phyloP scores from a whole-genome alignment of 805 yeast genomes.

The Metschnikowia shivogae region DNA sequence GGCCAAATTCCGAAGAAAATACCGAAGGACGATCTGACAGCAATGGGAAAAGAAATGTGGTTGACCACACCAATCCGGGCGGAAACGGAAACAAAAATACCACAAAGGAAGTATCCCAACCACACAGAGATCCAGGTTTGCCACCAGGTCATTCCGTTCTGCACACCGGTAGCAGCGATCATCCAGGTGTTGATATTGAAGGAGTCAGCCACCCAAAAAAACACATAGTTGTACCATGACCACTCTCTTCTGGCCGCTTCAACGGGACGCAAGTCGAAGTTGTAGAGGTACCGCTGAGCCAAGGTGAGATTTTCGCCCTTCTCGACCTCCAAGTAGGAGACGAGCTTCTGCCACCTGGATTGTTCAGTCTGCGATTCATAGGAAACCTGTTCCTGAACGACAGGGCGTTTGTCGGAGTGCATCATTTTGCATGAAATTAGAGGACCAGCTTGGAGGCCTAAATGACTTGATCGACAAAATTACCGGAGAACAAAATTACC shows the following conservation, averaged over 20 bases:
- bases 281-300: slow-evolving; percentile 62
- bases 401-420: neutral
- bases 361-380: slow-evolving; percentile 54
- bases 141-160: slow-evolving; percentile 79
- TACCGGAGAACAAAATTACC: too few relatives aligned
- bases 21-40: slow-evolving; percentile 80
- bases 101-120: slow-evolving; percentile 74
- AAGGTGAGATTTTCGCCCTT: slow-evolving; percentile 43
- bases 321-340: slow-evolving; percentile 26
- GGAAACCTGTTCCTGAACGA: slow-evolving; percentile 7
- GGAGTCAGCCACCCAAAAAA: slow-evolving; percentile 86
- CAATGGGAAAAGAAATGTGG: slow-evolving; percentile 82
- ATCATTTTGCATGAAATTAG: neutral
- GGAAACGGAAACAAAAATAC: slow-evolving; percentile 61
- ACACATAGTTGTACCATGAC: slow-evolving; percentile 78
- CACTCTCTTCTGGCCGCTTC: slow-evolving; percentile 73
- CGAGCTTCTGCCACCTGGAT: slow-evolving; percentile 34
- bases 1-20: slow-evolving; percentile 88
- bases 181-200: slow-evolving; percentile 90
- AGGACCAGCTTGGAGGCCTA: too few relatives aligned
- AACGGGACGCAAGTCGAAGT: slow-evolving; percentile 76
- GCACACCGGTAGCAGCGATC: slow-evolving; percentile 79
- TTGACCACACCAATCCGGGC: slow-evolving; percentile 78
- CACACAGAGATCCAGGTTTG: slow-evolving; percentile 86
- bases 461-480: too few relatives aligned